Base-by-base conservation (phyloP, 2,329 filamentous ascomycete genomes). In the Gremmenia infestans region DNA sequence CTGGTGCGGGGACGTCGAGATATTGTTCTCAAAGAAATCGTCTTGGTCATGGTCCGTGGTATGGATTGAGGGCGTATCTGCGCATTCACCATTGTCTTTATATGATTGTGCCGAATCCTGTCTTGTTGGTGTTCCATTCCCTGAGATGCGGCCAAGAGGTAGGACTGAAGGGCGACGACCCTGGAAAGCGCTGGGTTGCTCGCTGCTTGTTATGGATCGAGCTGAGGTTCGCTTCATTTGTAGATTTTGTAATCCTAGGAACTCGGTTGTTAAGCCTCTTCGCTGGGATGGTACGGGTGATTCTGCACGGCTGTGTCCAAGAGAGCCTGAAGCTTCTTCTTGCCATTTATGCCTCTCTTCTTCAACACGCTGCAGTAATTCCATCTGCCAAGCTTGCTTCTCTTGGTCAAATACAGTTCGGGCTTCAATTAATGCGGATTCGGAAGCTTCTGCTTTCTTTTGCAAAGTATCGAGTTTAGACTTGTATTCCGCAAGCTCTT, bases 311-410 rank as follows among this genome's bases (percentile, higher is more conserved):
- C 52, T 68, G 65, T 68, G 72, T 45, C 60, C 71, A 54, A 55
- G 40, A 7, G 60, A 63, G 5, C 55, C 66, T 56, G 62, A 69
- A 35, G 65, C 69, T 57, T 79, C 79, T 56, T 78, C 75, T 48
- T 76, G 78, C 79, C 80, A 84, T 69, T 79, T 85, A 12, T 73
- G 69, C 63, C 78, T 81, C 70, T 88, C 86, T 58, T 89, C 85
- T 56, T 88, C 85, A 0, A 89, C 65, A 46, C 79, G 78, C 53
- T 83, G 80, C 37, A 78, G 69, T 59, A 81, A 70, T 23, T 83
- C 81, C 14, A 76, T 72, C 61, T 87, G 83, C 71, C 74, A 79
- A 2, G 76, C 65, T 63, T 81, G 80, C 65, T 80, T 83, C 63
- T 87, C 83, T 48, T 79, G 78, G 39, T 80, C 76, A 15, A 83